A percentile compares a stretch with the other conserved stretches of the same genome.
Conservation (phyloP, 106 monocot genomes). For the Dendrobium huoshanense region DNA sequence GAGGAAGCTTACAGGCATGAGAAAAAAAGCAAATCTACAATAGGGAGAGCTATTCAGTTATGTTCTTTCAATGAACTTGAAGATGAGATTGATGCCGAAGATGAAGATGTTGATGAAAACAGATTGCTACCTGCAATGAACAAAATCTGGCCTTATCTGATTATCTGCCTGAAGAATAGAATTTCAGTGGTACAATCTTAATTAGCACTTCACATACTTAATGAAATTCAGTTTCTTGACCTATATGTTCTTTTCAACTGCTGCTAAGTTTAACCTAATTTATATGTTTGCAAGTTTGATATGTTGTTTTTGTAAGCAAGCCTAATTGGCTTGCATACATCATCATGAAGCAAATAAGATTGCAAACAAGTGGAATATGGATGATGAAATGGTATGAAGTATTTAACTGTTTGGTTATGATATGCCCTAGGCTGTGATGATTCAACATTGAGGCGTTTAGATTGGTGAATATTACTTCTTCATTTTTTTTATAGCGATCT, state of each 20-base stretch:
- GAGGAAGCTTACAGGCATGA: conserved; percentile 82
- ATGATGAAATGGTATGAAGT: neutral
- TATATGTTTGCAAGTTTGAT: neutral
- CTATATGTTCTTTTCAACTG: neutral
- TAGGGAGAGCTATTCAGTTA: conserved; percentile 42
- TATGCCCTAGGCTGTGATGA: neutral
- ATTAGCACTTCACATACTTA: neutral
- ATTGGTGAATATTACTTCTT: too few relatives aligned
- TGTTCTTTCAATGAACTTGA: conserved; percentile 35
- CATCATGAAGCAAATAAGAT: neutral
- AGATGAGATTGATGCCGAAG: conserved; percentile 38
- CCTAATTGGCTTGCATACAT: neutral
- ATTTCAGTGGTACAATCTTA: conserved; percentile 52
- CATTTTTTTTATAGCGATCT: too few relatives aligned
- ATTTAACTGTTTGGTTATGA: neutral
- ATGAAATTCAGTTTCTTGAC: neutral
- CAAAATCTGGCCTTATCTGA: conserved; percentile 83
- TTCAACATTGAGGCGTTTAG: too few relatives aligned
- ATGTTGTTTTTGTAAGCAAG: neutral
- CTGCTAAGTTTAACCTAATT: neutral
- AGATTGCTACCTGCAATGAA: conserved; percentile 92
- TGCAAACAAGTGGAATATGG: neutral
- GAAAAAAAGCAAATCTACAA: conserved; percentile 53
- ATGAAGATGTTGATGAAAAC: conserved; percentile 66
- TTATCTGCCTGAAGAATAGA: conserved; percentile 82